phyloP scores from a whole-genome alignment of 345 rosid species.

The Eutrema yunnanense region DNA sequence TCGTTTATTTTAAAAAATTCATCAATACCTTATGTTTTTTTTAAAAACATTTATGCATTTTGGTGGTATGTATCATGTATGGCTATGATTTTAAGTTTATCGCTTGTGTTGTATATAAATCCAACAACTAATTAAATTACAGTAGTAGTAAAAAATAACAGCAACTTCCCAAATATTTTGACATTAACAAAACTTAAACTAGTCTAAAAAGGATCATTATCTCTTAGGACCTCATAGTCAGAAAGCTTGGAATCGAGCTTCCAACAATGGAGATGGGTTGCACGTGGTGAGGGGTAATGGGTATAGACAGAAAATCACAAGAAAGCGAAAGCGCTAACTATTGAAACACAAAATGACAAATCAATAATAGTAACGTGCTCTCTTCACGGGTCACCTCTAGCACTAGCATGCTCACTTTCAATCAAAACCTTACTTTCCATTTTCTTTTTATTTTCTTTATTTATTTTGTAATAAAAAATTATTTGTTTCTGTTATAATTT shows the following conservation, averaged over 20 bases:
- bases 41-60: too few relatives aligned
- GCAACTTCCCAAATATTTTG: too few relatives aligned
- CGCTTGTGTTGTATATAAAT: too few relatives aligned
- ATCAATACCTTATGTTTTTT: too few relatives aligned
- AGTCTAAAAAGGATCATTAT: neutral
- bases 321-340: slow-evolving; percentile 23
- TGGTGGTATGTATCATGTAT: too few relatives aligned
- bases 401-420: slow-evolving; percentile 11
- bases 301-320: slow-evolving; percentile 26
- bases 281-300: slow-evolving; percentile 23
- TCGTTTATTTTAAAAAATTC: too few relatives aligned
- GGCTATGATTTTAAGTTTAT: too few relatives aligned
- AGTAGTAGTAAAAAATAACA: too few relatives aligned
- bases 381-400: slow-evolving; percentile 32
- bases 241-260: neutral
- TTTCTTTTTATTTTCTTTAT: neutral
- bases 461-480: neutral
- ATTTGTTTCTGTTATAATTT: neutral
- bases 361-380: slow-evolving; percentile 16
- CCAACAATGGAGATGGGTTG: slow-evolving; percentile 10
- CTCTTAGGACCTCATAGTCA: neutral
- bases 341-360: slow-evolving; percentile 27
- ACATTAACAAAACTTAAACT: neutral
- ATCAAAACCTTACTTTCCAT: slow-evolving; percentile 7
- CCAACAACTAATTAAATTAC: too few relatives aligned